phyloP scores from a whole-genome alignment of 805 yeast genomes.

The Isabelozyma pseudorhagii region DNA sequence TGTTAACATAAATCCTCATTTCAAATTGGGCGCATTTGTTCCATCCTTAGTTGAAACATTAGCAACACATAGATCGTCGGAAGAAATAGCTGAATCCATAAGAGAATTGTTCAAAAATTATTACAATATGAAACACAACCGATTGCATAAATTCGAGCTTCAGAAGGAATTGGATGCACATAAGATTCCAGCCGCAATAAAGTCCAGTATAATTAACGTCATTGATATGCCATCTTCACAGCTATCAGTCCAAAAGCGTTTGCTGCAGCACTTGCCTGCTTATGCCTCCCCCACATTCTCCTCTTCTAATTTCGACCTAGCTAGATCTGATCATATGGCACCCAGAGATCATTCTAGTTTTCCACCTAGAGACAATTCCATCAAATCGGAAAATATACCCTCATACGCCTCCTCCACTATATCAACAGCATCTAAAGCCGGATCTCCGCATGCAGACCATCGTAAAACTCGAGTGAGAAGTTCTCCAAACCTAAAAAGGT shows the following conservation, averaged over 20 bases:
- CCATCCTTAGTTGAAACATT: constrained; percentile 19
- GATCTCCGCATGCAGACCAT: neutral
- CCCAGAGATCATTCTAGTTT: no score
- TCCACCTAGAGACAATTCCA: no score
- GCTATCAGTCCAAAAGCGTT: neutral
- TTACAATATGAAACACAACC: constrained; percentile 27
- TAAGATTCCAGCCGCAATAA: constrained; percentile 20
- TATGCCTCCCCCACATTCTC: neutral
- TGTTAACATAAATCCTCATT: constrained; percentile 27
- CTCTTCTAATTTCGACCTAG: neutral
- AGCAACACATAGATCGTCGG: neutral
- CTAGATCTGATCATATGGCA: no score
- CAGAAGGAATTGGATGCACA: constrained; percentile 36
- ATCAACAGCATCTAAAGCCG: neutral
- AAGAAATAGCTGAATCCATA: constrained; percentile 13
- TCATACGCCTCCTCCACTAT: neutral
- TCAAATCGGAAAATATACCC: neutral
- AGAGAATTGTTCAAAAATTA: constrained; percentile 20
- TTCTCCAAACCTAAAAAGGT: neutral
- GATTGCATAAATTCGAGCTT: constrained; percentile 45
- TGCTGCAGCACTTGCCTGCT: neutral
- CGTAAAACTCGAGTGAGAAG: neutral
- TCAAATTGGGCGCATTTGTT: constrained; percentile 25
- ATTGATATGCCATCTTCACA: constrained; percentile 1
- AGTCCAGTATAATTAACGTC: constrained; percentile 4